Evolutionary conservation across 1,139 yeast species (phyloP), one percentile per base, ranked within the genome.

Genomic region (Wickerhamomyces sp.): DNA sequence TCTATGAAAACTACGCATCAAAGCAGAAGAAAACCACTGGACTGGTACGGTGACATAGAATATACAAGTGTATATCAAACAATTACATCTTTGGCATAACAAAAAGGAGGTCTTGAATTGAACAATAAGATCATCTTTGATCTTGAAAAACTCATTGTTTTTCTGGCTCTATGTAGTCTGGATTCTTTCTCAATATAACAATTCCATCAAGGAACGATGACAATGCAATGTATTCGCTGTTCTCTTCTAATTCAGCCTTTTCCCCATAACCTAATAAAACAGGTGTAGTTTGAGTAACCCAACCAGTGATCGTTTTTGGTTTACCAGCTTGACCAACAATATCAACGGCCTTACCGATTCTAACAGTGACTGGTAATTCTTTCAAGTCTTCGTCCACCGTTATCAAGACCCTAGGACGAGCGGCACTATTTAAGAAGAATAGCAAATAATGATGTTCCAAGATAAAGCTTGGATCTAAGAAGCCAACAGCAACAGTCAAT

Each of bases 211-310:
- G 74, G 35, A 91, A 79, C 52, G 81, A 79, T 10, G 95, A 79
- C 61, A 90, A 75, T 53, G 95, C 79, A 53, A 87, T 76, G 72
- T 91, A 94, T 69, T 93, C 97, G 50, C 90, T 95, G 59, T 88
- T 91, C 45, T 66, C 69, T 65, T 94, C 99, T 56, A 94, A 75
- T 66, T 94, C 99, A 0, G 99, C 99, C 54, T 98, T 78, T 67
- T 94, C 99, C 41, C 98, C 98, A 58, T 84, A 83, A 44, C 94
- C 91, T 51, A 94, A 74, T 58, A 94, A 73, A 27, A 93, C 99
- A 0, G 99, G 99, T 0, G 99, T 93, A 7, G 95, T 87, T 63
- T 94, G 99, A 1, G 99, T 94, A 27, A 93, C 98, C 99, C 99
- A 94, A 37, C 99, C 99, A 6, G 99, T 94, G 43, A 94, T 94